Evolutionary conservation across 1,284 basidiomycete genomes (phyloP).

Genomic region (Nidula niveotomentosa): DNA sequence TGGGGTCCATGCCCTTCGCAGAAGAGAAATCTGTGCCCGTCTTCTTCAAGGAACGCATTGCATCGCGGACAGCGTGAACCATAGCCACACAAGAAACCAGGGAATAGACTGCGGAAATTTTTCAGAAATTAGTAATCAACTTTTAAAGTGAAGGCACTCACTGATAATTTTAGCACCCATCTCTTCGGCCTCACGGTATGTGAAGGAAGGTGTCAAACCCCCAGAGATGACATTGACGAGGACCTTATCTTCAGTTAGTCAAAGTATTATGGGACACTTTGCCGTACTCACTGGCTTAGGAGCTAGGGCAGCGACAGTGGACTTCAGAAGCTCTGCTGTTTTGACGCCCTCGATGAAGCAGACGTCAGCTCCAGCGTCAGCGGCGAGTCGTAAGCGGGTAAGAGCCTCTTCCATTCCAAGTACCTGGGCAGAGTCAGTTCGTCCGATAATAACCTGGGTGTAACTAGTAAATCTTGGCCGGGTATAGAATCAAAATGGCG

Average conservation of each 20-base stretch:
- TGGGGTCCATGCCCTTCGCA: constrained; percentile 70
- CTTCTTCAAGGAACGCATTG: constrained; percentile 70
- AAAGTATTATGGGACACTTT: neutral
- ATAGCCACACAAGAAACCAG: constrained; percentile 21
- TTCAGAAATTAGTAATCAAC: neutral
- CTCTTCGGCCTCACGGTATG: constrained; percentile 25
- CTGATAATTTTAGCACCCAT: constrained; percentile 31
- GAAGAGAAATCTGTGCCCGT: constrained; percentile 69
- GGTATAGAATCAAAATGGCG: neutral
- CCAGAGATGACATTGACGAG: constrained; percentile 31
- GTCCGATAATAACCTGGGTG: constrained; percentile 71
- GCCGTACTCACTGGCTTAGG: constrained; percentile 57
- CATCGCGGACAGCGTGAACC: constrained; percentile 61
- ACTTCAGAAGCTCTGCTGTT: constrained; percentile 62
- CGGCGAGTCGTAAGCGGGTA: constrained; percentile 66
- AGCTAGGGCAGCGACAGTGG: constrained; percentile 63
- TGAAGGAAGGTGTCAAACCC: constrained; percentile 27
- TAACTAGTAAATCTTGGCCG: neutral
- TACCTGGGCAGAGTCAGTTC: constrained; percentile 81
- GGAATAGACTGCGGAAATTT: constrained; percentile 20
- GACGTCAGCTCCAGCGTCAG: constrained; percentile 77
- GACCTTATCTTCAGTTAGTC: constrained; percentile 7
- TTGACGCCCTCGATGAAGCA: constrained; percentile 85
- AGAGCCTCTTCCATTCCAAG: constrained; percentile 82
- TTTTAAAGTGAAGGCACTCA: constrained; percentile 9